Evolutionary conservation across 805 yeast genomes (phyloP), one percentile per base, ranked within the genome.

Genomic region (Lachancea nothofagi): DNA sequence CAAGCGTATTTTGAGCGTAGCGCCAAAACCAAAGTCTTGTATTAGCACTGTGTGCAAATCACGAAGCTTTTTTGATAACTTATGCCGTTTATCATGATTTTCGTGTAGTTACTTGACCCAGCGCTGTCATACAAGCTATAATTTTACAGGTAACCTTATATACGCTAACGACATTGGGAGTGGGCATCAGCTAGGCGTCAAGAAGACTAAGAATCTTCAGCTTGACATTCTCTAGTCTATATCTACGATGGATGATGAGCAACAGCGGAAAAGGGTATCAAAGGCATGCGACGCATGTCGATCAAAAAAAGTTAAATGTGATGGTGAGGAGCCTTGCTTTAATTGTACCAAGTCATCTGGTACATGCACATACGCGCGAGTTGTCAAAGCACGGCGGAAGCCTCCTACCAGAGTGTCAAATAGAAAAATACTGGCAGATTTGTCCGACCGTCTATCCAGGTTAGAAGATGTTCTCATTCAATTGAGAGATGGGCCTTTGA

Each of bases 271-370:
- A 18, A 32, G 42, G n/a, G 42, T 39, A 14, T 17, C 38, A 3
- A 39, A 33, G 19, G 42, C 42, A 2, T 39, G 42, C 29, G 42
- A 39, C n/a, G 25, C 33, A 15, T 39, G 42, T 23, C 35, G 42
- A 10, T 12, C 38, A 3, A 32, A 33, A 9, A 39, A 39, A 15
- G 33, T 39, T 15, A 39, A 53, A 38, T 54, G 59, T 29, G 53
- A 51, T 31, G 59, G 57, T 8, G 23, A 30, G 2, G 35, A 41
- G 23, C 57, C 56, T 7, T 54, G 59, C 29, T 25, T 29, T 6
- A 50, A 47, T 25, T 54, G 59, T 37, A 17, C 27, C 10, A 48
- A 42, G 27, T 42, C 45, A 24, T 25, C 30, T 3, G 36, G 36
- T 4, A 31, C 25, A 6, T 54, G 59, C 31, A 28, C 29, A 3